phyloP scores from a whole-genome alignment of 2,329 filamentous ascomycete species.

The Paecilomyces dactylethromorphus region DNA sequence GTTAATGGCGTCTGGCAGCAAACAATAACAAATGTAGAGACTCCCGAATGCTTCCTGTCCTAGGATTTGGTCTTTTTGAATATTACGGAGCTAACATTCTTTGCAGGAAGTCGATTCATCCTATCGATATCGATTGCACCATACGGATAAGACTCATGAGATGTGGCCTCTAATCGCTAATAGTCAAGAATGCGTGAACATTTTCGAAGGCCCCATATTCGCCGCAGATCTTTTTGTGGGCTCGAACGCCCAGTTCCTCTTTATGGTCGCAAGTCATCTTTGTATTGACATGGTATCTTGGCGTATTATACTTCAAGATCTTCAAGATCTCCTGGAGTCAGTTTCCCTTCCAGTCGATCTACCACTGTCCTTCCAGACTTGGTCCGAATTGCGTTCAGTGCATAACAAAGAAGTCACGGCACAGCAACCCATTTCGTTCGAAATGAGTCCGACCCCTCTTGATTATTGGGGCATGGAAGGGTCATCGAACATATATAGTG shows the following conservation, averaged over 20 bases:
- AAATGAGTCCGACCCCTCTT: conserved; percentile 23
- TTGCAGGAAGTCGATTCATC: conserved; percentile 23
- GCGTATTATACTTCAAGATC: conserved; percentile 30
- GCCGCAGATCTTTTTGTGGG: conserved; percentile 32
- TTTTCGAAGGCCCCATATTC: conserved; percentile 28
- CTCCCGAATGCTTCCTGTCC: conserved; percentile 3
- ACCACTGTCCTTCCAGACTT: conserved; percentile 32
- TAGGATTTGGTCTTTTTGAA: neutral
- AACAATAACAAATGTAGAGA: conserved; percentile 17
- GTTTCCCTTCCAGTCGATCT: conserved; percentile 25
- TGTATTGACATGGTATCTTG: conserved; percentile 27
- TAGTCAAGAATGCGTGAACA: conserved; percentile 25
- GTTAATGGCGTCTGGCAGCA: conserved; percentile 20
- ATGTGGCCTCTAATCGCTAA: conserved; percentile 22
- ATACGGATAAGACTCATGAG: conserved; percentile 13
- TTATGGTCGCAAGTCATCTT: conserved; percentile 22
- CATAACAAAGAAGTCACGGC: conserved; percentile 14
- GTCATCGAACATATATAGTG: conserved; percentile 25
- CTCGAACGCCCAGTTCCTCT: conserved; percentile 23
- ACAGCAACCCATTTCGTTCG: conserved; percentile 17
- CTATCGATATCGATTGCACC: conserved; percentile 24
- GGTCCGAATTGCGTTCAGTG: conserved; percentile 28
- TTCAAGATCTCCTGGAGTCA: conserved; percentile 27
- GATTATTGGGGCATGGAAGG: conserved; percentile 31
- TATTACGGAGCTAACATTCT: neutral